Evolutionary conservation across 768 basidiomycete species (phyloP).

Genomic region (Sarcodon aspratus): DNA sequence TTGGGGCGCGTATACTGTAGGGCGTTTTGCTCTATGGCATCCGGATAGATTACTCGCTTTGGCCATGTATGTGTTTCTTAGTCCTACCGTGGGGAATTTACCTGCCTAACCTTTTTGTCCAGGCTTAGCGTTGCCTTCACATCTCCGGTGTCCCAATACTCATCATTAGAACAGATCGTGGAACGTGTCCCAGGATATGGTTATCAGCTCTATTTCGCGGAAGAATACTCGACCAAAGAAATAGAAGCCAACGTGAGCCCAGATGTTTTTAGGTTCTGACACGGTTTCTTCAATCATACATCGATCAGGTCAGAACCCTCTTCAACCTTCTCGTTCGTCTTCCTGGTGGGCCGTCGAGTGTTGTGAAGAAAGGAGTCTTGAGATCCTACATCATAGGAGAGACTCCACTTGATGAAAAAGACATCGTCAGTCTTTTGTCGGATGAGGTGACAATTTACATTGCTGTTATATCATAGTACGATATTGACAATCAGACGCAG

Average conservation of each 20-base stretch:
- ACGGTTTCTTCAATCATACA: no score
- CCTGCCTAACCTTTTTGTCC: not conserved
- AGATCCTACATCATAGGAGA: not conserved
- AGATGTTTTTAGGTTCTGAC: no score
- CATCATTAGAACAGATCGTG: conserved; percentile 40
- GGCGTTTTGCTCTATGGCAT: conserved; percentile 64
- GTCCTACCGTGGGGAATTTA: not conserved
- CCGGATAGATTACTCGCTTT: conserved; percentile 51
- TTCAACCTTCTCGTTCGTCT: no score
- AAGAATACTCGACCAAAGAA: conserved; percentile 34
- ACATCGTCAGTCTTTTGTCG: not conserved
- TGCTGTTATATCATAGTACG: not conserved
- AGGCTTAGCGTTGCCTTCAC: conserved; percentile 61
- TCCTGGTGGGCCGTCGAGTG: no score
- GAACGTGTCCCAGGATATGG: conserved; percentile 42
- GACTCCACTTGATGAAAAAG: not conserved
- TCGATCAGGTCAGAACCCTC: no score
- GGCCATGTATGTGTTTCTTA: conserved; percentile 36
- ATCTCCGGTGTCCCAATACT: conserved; percentile 40
- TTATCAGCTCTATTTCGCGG: conserved; percentile 62
- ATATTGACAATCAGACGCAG: conserved; percentile 17
- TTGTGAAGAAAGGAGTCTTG: not conserved
- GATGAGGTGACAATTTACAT: not conserved
- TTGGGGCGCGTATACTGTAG: conserved; percentile 60
- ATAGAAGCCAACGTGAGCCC: conserved; percentile 42